Conservation (phyloP, 768 basidiomycete species). For the Russula compacta region DNA sequence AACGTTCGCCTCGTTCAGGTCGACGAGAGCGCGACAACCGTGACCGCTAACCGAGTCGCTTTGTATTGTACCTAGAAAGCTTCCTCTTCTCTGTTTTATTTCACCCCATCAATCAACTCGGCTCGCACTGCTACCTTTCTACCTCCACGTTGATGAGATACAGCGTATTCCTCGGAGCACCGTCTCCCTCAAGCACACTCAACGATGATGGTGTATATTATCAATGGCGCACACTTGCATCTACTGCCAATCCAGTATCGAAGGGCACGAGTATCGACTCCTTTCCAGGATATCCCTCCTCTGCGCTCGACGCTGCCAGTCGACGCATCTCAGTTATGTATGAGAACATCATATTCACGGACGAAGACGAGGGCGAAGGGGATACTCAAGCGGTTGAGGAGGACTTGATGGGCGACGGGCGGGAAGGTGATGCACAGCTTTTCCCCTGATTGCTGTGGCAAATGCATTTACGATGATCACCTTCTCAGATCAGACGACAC, state of each 20-base stretch:
- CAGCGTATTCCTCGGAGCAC: constrained; percentile 47
- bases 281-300: constrained; percentile 25
- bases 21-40: constrained; percentile 5
- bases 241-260: constrained; percentile 14
- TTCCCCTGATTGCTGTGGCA: neutral
- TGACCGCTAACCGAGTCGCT: neutral
- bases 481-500: constrained; percentile 10
- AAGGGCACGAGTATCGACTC: constrained; percentile 19
- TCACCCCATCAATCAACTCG: neutral
- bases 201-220: constrained; percentile 29
- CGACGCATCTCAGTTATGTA: constrained; percentile 63
- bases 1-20: constrained; percentile 7
- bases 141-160: constrained; percentile 22
- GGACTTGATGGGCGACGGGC: neutral
- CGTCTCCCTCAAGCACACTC: constrained; percentile 28
- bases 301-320: constrained; percentile 57
- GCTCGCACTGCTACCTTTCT: neutral
- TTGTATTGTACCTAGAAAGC: neutral
- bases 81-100: neutral
- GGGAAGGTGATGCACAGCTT: neutral
- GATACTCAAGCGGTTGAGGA: constrained; percentile 7
- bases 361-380: constrained; percentile 26
- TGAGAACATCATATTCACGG: constrained; percentile 60
- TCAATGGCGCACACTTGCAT: constrained; percentile 41
- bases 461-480: too few species aligned